Evolutionary conservation across 192 early-diverging fungal species (phyloP), one percentile per base, ranked within the genome.

Genomic region (Coemansia erecta): DNA sequence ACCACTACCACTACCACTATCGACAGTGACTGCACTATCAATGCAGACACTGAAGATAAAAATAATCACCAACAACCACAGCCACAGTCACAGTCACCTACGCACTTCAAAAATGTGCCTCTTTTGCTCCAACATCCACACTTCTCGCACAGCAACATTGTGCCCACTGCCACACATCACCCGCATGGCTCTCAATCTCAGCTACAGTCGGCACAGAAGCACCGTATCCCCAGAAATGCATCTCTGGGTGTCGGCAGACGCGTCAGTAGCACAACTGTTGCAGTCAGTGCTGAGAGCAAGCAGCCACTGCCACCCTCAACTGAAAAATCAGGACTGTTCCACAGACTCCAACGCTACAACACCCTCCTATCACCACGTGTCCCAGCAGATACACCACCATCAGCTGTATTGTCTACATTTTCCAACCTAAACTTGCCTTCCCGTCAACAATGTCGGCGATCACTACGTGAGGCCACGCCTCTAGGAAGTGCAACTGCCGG

Each of bases 381-480:
- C 17, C 7, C 18, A 4, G 46, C 46, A 48, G 17, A 8, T 10
- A 48, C 13, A 48, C 9, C 0, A 22, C 18, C 46, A 48, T 22
- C 18, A 48, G 46, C 46, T 21, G 17, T n/a, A 48, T 22, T 22
- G 46, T 22, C 50, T 33, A 33, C 26, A 12, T 52, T 52, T 33
- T 52, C 50, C 8, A 52, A 33, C 13, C 50, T 33, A 11, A 52
- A 33, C 50, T n/a, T 52, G 50, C 50, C 26, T 19, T 19, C 26
- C 3, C 50, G 50, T 9, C 50, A 33, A 22, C 22, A 24, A 24
- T 24, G 26, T 24, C 50, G 50, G 24, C 23, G 50, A 52, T 33
- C 10, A 10, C 50, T 52, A 22, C 50, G 50, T 15, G 22, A 26
- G 50, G 50, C 23, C 13, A 26, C 50, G 8, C 28, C 14, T 33